These are phyloP conservation scores for Penicillium corylophilum DNA, from an alignment of 2,329 filamentous ascomycete genomes.

Conservation along the genomic window DNA sequence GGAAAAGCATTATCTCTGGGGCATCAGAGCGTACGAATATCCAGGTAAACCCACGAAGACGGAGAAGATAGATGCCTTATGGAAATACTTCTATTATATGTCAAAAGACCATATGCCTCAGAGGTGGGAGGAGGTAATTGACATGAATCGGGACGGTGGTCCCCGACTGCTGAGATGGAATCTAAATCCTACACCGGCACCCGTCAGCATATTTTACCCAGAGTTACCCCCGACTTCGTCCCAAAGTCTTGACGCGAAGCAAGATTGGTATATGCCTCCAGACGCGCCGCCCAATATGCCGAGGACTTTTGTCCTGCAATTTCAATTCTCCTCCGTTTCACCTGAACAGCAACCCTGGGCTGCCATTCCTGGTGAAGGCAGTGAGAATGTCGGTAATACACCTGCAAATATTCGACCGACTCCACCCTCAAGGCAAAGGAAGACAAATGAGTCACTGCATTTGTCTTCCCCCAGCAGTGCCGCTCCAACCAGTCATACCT, in stretches of 20 bases:
- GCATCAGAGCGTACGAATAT: constrained; percentile 16
- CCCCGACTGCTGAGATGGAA: constrained; percentile 30
- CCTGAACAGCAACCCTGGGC: background rate
- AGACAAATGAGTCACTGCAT: too few relatives aligned
- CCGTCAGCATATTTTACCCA: constrained; percentile 7
- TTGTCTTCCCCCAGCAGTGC: background rate
- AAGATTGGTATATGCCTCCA: background rate
- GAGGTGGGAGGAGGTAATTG: constrained; percentile 12
- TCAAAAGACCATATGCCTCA: constrained; percentile 19
- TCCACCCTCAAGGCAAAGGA: background rate
- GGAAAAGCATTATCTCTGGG: constrained; percentile 27
- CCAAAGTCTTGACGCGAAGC: background rate
- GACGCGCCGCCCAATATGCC: constrained; percentile 2
- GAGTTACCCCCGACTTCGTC: background rate
- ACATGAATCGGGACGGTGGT: constrained; percentile 28
- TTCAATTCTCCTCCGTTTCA: background rate
- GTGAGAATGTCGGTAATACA: background rate
- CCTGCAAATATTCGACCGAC: background rate
- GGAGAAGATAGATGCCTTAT: constrained; percentile 10
- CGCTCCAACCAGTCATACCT: background rate
- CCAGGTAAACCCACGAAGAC: background rate
- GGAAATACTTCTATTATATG: constrained; percentile 29
- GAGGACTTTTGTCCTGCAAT: background rate
- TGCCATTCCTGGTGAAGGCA: background rate
- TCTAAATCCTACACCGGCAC: background rate